These are phyloP conservation scores for Alternaria rosae DNA, from an alignment of 2,329 filamentous ascomycete species.

Conservation along the genomic window DNA sequence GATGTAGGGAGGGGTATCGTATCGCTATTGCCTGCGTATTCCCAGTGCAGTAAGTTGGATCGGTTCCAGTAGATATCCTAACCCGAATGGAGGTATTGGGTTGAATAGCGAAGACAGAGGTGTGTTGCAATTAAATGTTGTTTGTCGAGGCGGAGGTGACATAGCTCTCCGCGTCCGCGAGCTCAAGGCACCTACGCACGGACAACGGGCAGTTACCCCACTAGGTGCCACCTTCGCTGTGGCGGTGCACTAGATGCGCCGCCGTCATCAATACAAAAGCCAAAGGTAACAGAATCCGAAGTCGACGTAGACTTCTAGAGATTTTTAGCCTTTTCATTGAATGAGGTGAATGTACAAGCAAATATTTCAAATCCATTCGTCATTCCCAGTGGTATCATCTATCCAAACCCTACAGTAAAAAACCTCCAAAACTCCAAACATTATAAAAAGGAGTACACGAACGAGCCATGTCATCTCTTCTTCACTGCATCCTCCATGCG, in stretches of 20 bases:
- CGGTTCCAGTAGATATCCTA: neutral
- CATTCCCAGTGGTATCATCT: conserved; percentile 2
- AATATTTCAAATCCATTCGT: neutral
- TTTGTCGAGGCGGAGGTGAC: conserved; percentile 16
- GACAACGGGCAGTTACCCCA: conserved; percentile 11
- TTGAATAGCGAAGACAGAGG: neutral
- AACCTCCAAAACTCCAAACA: conserved; percentile 14
- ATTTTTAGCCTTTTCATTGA: too few relatives aligned
- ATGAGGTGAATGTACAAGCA: neutral
- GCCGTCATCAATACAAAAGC: too few relatives aligned
- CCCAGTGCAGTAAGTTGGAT: neutral
- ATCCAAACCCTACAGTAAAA: neutral
- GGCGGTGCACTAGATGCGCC: conserved; percentile 11
- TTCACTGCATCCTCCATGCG: conserved; percentile 74
- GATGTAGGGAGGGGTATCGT: conserved; percentile 32
- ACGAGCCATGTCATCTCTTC: conserved; percentile 42
- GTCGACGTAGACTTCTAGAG: too few relatives aligned
- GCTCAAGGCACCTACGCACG: conserved; percentile 35
- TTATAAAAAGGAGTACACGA: neutral
- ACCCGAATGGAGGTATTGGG: neutral
- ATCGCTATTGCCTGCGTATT: neutral
- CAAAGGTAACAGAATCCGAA: too few relatives aligned
- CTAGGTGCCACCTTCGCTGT: conserved; percentile 11
- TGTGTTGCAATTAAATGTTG: conserved; percentile 8
- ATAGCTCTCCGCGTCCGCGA: conserved; percentile 32